phyloP scores from a whole-genome alignment of 2,329 filamentous ascomycete species.

The Onygenales sp. region DNA sequence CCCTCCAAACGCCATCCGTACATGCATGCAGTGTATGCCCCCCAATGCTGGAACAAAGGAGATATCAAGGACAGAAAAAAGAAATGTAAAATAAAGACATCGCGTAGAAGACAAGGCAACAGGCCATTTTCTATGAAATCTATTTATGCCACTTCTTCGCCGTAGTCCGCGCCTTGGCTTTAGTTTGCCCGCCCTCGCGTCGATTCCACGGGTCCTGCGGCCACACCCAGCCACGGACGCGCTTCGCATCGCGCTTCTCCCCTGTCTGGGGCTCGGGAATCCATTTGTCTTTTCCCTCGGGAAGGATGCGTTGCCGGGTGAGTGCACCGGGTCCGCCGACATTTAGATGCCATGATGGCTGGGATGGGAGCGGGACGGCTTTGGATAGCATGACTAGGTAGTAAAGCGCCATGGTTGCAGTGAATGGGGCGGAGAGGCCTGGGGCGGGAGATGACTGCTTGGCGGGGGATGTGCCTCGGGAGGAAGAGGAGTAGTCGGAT shows the following conservation, averaged over 20 bases:
- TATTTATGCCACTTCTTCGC: conserved; percentile 31
- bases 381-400: conserved; percentile 59
- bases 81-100: background rate
- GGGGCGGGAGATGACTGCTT: conserved; percentile 11
- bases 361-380: conserved; percentile 48
- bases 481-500: conserved; percentile 22
- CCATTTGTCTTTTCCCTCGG: conserved; percentile 49
- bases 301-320: conserved; percentile 45
- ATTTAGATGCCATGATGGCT: conserved; percentile 49
- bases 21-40: conserved; percentile 18
- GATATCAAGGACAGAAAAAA: conserved; percentile 9
- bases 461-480: conserved; percentile 15
- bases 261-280: conserved; percentile 51
- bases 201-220: conserved; percentile 52
- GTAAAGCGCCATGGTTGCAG: conserved; percentile 51
- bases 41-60: conserved; percentile 11
- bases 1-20: too few relatives aligned
- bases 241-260: conserved; percentile 53
- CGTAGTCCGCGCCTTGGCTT: conserved; percentile 17
- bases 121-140: background rate
- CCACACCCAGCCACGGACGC: conserved; percentile 52
- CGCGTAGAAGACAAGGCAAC: background rate
- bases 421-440: conserved; percentile 34
- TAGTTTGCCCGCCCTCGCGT: conserved; percentile 35
- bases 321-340: conserved; percentile 50